Percentiles rank a stretch among this genome's conserved stretches.
Evolutionary conservation across 257 asterid genomes (phyloP).

Genomic region (Solanum arcanum): DNA sequence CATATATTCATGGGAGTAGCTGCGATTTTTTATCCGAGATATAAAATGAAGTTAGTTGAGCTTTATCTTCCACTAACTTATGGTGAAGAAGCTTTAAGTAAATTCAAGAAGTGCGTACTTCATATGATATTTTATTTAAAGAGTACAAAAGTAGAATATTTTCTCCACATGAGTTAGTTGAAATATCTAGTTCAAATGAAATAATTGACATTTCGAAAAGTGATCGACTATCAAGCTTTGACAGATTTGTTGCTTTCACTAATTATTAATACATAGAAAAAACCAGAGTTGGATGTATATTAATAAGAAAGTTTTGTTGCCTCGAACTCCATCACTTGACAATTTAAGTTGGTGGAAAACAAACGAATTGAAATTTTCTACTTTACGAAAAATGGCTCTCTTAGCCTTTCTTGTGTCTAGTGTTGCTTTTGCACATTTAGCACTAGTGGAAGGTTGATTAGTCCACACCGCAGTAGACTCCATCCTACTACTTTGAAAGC

Average conservation of each 20-base stretch:
- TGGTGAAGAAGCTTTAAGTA: not conserved
- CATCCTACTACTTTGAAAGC: too few relatives aligned
- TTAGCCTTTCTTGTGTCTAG: not conserved
- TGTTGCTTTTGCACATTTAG: too few relatives aligned
- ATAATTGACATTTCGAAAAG: not conserved
- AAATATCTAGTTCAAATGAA: not conserved
- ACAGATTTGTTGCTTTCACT: not conserved
- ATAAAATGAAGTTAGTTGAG: not conserved
- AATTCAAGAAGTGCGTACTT: not conserved
- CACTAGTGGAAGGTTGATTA: too few relatives aligned
- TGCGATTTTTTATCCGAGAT: not conserved
- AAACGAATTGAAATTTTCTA: not conserved
- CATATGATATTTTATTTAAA: too few relatives aligned
- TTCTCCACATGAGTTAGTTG: not conserved
- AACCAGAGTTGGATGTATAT: not conserved
- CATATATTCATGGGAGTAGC: not conserved
- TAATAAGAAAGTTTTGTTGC: too few relatives aligned
- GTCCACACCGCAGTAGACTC: too few relatives aligned
- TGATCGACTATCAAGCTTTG: not conserved
- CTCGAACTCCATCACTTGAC: not conserved
- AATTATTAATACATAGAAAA: not conserved
- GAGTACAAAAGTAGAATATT: not conserved
- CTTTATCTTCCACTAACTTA: too few relatives aligned
- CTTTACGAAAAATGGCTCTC: not conserved
- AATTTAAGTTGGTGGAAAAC: not conserved